Percentiles rank a stretch among this genome's conserved stretches.
Evolutionary conservation across 345 rosid species (phyloP).

Genomic region (Rhodomyrtus tomentosa): DNA sequence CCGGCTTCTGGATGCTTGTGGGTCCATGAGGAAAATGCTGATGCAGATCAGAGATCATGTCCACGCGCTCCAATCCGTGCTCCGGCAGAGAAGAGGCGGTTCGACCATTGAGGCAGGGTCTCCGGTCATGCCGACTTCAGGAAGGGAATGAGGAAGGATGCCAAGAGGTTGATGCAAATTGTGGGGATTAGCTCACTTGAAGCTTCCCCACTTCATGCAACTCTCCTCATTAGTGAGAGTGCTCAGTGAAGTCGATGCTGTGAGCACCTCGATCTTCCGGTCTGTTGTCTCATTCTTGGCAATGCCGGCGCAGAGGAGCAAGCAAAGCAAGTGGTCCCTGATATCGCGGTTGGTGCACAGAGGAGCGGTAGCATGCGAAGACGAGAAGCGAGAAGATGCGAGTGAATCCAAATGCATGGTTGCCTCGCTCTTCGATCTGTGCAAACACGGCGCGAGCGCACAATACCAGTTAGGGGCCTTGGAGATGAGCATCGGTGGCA

Average conservation of each 20-base stretch:
- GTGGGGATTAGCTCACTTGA: neutral
- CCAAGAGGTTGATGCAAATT: conserved; percentile 15
- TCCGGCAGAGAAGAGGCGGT: conserved; percentile 44
- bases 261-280: conserved; percentile 26
- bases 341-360: conserved; percentile 31
- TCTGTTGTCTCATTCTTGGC: conserved; percentile 32
- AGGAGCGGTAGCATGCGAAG: conserved; percentile 18
- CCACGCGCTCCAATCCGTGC: conserved; percentile 41
- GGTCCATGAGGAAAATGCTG: conserved; percentile 37
- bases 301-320: conserved; percentile 7
- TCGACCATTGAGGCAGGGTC: conserved; percentile 15
- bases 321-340: conserved; percentile 32
- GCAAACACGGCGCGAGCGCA: neutral
- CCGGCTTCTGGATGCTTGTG: conserved; percentile 49
- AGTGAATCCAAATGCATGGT: conserved; percentile 42
- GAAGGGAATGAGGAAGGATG: conserved; percentile 45
- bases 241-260: conserved; percentile 27
- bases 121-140: conserved; percentile 18
- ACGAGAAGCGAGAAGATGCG: conserved; percentile 10
- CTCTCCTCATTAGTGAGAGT: conserved; percentile 24
- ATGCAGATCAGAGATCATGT: conserved; percentile 34
- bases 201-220: neutral
- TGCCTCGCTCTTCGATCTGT: conserved; percentile 9
- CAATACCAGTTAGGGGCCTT: conserved; percentile 30
- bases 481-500: conserved; percentile 26